Evolutionary conservation across 805 yeast species (phyloP).

Genomic region (Phaffomyces thermotolerans): DNA sequence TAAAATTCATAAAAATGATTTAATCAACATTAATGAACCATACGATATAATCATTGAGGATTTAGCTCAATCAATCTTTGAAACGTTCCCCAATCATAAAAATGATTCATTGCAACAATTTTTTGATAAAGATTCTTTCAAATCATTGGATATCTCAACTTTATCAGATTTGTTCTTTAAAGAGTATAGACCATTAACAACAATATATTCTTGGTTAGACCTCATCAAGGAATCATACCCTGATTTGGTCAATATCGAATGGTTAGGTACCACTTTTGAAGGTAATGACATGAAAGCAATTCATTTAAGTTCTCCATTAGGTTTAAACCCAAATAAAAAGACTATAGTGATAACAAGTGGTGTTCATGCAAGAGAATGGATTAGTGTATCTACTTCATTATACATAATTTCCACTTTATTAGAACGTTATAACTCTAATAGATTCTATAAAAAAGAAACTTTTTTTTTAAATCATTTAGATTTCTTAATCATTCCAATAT

Average conservation of each 20-base stretch:
- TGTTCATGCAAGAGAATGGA: slow-evolving; percentile 88
- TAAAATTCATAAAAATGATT: slow-evolving; percentile 15
- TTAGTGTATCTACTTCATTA: slow-evolving; percentile 62
- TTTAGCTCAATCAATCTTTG: slow-evolving; percentile 48
- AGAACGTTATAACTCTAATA: slow-evolving; percentile 35
- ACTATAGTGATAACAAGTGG: slow-evolving; percentile 80
- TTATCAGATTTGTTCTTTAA: slow-evolving; percentile 55
- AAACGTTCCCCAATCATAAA: slow-evolving; percentile 38
- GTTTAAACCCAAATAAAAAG: slow-evolving; percentile 37
- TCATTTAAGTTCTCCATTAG: slow-evolving; percentile 48
- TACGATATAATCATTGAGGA: slow-evolving; percentile 42
- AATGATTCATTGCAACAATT: slow-evolving; percentile 5
- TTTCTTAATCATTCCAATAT: slow-evolving; percentile 72
- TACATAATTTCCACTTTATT: slow-evolving; percentile 45
- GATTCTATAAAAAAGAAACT: slow-evolving; percentile 29
- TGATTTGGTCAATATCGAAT: slow-evolving; percentile 51
- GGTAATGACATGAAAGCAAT: slow-evolving; percentile 64
- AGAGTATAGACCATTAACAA: slow-evolving; percentile 58
- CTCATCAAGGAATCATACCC: slow-evolving; percentile 56
- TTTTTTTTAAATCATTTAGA: slow-evolving; percentile 52
- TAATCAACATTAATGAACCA: neutral
- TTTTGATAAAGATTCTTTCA: slow-evolving; percentile 1
- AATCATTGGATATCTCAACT: slow-evolving; percentile 3
- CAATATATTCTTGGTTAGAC: slow-evolving; percentile 69
- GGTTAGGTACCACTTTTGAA: slow-evolving; percentile 71